These are phyloP conservation scores for Auxenochlorella pyrenoidosa DNA, from an alignment of 139 green algal species.

Conservation along the genomic window DNA sequence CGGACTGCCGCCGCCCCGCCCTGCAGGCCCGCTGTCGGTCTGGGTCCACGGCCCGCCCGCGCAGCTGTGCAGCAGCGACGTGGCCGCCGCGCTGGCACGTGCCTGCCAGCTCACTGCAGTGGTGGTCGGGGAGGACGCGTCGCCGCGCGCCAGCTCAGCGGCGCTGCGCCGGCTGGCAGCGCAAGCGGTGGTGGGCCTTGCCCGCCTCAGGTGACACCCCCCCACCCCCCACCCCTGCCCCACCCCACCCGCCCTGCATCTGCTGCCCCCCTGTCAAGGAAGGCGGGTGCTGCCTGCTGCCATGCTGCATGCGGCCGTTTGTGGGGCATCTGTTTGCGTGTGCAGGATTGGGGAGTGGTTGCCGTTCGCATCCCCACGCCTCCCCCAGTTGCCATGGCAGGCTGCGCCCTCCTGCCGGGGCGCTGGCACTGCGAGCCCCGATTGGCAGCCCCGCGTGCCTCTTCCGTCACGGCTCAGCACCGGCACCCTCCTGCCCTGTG, in stretches of 20 bases:
- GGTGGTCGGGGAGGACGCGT: background rate
- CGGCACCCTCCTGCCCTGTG: background rate
- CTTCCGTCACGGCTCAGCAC: too few species aligned
- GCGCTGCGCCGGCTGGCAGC: background rate
- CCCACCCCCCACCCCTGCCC: background rate
- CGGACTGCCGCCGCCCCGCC: too few species aligned
- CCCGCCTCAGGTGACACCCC: slow-evolving; percentile 14
- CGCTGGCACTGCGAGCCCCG: too few species aligned
- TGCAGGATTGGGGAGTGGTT: too few species aligned
- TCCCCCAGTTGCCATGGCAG: too few species aligned
- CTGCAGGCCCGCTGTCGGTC: background rate
- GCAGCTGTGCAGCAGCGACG: slow-evolving; percentile 17
- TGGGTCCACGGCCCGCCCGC: slow-evolving; percentile 16
- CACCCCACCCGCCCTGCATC: background rate
- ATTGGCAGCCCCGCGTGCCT: too few species aligned
- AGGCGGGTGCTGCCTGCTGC: too few species aligned
- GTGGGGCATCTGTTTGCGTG: too few species aligned
- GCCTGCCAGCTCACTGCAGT: slow-evolving; percentile 3
- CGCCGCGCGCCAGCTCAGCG: slow-evolving; percentile 1
- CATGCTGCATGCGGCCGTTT: too few species aligned
- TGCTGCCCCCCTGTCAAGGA: background rate
- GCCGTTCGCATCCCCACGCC: too few species aligned
- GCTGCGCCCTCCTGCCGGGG: too few species aligned
- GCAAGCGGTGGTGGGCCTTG: slow-evolving; percentile 23
- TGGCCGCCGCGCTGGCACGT: background rate